Evolutionary conservation across 768 basidiomycete species (phyloP), one percentile per base, ranked within the genome.

Genomic region (Russula abietina): DNA sequence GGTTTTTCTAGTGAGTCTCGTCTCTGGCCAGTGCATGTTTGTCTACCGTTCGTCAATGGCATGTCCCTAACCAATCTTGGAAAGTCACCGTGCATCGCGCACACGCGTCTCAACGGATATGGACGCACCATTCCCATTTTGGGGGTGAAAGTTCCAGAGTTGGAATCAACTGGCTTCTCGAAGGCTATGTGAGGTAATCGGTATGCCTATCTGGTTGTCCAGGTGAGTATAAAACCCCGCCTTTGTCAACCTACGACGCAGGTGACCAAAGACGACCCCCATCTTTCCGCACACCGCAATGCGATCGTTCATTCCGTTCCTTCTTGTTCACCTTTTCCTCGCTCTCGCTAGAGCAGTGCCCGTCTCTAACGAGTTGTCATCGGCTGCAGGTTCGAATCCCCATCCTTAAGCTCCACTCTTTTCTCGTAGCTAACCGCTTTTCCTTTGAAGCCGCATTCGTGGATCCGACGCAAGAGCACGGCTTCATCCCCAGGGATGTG

Each of bases 401-500:
- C 14, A 50, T 50, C 57, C 19, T 28, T 30, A 19, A 2, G 4
- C 9, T 39, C 33, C 28, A n/a, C 7, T 22, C 48, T 28, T 17
- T 41, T 36, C 49, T 30, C 12, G 14, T 41, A 7, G 4, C n/a
- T 41, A 41, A 39, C 28, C n/a, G 8, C 4, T 1, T 50, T 41
- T 32, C 32, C 48, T 14, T n/a, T 33, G 6, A 50, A 59, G 49
- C 36, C 2, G 22, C 46, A 49, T 2, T n/a, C 10, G 16, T 5
- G 6, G 14, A 17, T 28, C 9, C 41, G 3, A 11, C 28, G 8
- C 11, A 17, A n/a, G 11, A 26, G 6, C 11, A 30, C 24, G 33
- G 46, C 24, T 48, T 57, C 46, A 36, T 49, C 46, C 57, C 46
- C 19, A 57, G 43, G 55, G 41, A 46, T 57, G 45, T 24, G 4